Percentiles rank a stretch among this genome's conserved stretches.
These are phyloP conservation scores for Leucosporidium creatinivorum DNA, from an alignment of 768 basidiomycete species.

Conservation along the genomic window DNA sequence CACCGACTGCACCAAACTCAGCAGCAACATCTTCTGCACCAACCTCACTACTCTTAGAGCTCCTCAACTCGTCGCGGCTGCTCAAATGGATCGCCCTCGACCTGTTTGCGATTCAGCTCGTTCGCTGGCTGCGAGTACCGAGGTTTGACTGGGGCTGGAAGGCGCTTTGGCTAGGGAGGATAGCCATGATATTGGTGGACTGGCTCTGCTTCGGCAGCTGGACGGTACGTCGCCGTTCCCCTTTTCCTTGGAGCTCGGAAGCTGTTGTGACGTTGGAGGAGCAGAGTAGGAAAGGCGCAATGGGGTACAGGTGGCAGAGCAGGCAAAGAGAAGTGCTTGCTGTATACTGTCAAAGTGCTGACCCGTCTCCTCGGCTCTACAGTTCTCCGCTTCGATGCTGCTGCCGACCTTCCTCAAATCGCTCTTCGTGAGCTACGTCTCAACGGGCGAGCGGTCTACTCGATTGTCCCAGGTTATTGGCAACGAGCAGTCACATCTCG, in stretches of 20 bases:
- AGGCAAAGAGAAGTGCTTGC: not conserved
- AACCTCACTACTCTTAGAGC: not conserved
- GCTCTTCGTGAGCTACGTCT: slow-evolving; percentile 15
- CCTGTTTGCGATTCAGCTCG: not conserved
- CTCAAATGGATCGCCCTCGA: slow-evolving; percentile 23
- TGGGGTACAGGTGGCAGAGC: not conserved
- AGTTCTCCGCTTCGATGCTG: slow-evolving; percentile 22
- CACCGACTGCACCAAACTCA: not conserved
- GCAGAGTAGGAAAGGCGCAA: not conserved
- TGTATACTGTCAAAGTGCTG: not conserved
- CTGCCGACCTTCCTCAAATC: slow-evolving; percentile 16
- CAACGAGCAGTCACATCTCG: slow-evolving; percentile 16
- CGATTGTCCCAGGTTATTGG: slow-evolving; percentile 15
- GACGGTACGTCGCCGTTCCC: slow-evolving; percentile 8
- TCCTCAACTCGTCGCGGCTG: not conserved
- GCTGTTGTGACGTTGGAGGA: not conserved
- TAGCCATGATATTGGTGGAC: slow-evolving; percentile 4
- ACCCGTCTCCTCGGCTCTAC: not conserved
- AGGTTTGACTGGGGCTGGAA: slow-evolving; percentile 26
- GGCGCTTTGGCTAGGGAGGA: not conserved
- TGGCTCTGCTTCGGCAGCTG: slow-evolving; percentile 24
- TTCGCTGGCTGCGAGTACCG: slow-evolving; percentile 14
- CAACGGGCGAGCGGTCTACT: slow-evolving; percentile 23
- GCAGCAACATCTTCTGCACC: not conserved
- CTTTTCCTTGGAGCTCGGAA: not conserved